Base-by-base conservation (phyloP, 2,329 filamentous ascomycete species). In the Exophiala xenobiotica region DNA sequence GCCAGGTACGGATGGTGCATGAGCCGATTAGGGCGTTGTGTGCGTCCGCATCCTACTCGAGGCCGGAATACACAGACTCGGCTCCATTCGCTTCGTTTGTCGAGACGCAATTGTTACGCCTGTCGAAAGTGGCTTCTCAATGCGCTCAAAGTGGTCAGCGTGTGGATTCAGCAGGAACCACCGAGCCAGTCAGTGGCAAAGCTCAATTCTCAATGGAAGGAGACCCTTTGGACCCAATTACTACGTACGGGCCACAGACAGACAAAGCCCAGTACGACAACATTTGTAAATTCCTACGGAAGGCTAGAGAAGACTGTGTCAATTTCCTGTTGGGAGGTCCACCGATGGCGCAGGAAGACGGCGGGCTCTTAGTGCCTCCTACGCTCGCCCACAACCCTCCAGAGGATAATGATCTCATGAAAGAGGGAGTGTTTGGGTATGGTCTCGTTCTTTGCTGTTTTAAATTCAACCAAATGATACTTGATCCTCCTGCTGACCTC, bases 221-320 rank as follows among this genome's bases (percentile, higher is more conserved):
- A 53, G 81, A 90, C 63, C 86, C 86, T 0, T 89, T 88, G 67
- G 76, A 78, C 4, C 80, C 85, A 58, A 74, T 73, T 26, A 70
- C 69, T 1, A 68, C 63, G 61, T 67, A 72, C 23, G 72, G 73
- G 2, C 73, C 74, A 0, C 70, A 73, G 51, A 69, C 73, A 4
- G 71, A 71, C 9, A 67, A 68, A 22, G 61, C 64, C 0, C 73
- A 76, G 54, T 73, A 71, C 45, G 70, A 75, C 19, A 61, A 66
- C 2, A 67, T 76, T 4, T 57, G 71, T 73, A 3, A 43, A 70
- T 7, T 61, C 67, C 0, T 70, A 71, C 12, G 71, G 71, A 40
- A 57, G 60, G 3, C 64, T 69, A 19, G 24, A 5, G 3, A 9
- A 6, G 20, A 42, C 8, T 3, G 6, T 22, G n/a, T 7, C 6